phyloP scores from a whole-genome alignment of 2,329 filamentous ascomycete species.

The Paraphoma sp. region DNA sequence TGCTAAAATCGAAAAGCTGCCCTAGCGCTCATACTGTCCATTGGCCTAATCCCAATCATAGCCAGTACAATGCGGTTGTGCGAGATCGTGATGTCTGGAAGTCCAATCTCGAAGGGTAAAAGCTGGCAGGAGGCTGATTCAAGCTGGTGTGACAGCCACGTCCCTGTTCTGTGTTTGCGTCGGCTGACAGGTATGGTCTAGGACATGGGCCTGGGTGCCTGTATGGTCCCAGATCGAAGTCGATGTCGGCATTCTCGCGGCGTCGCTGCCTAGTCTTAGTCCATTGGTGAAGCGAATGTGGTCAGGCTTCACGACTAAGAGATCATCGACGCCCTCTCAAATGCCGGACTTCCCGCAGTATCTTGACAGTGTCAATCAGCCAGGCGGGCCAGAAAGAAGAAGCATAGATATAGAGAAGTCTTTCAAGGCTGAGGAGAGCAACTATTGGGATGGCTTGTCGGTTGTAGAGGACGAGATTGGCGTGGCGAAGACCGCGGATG shows the following conservation, averaged over 20 bases:
- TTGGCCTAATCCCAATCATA: slow-evolving; percentile 34
- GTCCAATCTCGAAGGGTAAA: slow-evolving; percentile 10
- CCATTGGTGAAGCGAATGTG: slow-evolving; percentile 32
- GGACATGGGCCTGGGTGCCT: slow-evolving; percentile 33
- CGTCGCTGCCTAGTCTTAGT: slow-evolving; percentile 33
- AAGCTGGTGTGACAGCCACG: slow-evolving; percentile 22
- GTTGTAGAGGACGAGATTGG: slow-evolving; percentile 13
- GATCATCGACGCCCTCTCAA: slow-evolving; percentile 17
- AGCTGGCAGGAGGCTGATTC: slow-evolving; percentile 27
- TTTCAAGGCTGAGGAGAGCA: background rate
- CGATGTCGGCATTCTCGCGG: slow-evolving; percentile 35
- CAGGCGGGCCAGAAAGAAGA: background rate
- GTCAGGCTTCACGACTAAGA: slow-evolving; percentile 10
- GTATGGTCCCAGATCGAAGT: slow-evolving; percentile 43
- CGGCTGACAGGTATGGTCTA: slow-evolving; percentile 6
- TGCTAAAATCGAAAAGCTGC: slow-evolving; percentile 18
- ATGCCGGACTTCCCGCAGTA: slow-evolving; percentile 22
- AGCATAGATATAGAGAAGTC: slow-evolving; percentile 8
- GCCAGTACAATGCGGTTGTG: slow-evolving; percentile 36
- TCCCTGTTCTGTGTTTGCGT: background rate
- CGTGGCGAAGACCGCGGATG: slow-evolving; percentile 6
- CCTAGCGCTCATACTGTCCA: slow-evolving; percentile 32
- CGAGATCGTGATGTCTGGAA: slow-evolving; percentile 29
- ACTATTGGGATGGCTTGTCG: slow-evolving; percentile 20
- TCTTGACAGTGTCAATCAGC: slow-evolving; percentile 12